phyloP scores from a whole-genome alignment of 176 grass and related monocot species.

The Tillandsia fasciculata region DNA sequence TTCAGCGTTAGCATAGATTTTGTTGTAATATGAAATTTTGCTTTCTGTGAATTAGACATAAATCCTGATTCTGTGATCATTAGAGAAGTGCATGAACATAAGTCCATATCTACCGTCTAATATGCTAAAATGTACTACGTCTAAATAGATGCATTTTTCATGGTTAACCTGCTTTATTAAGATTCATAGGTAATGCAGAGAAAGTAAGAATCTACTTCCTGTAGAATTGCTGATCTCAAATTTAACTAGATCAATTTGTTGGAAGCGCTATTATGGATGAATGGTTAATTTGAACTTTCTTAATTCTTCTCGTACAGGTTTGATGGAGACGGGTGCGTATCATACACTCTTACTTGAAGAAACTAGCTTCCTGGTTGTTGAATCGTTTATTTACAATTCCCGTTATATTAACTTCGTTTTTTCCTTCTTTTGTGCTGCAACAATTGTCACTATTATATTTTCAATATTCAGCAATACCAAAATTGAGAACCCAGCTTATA shows the following conservation, averaged over 20 bases:
- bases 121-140: no score
- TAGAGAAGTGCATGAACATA: no score
- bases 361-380: background rate
- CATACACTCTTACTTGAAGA: slow-evolving; percentile 3
- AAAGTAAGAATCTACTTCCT: background rate
- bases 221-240: background rate
- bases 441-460: background rate
- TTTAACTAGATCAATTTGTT: background rate
- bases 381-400: background rate
- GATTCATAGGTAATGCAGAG: no score
- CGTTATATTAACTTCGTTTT: background rate
- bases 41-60: no score
- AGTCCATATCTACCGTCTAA: no score
- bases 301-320: slow-evolving; percentile 47
- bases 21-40: no score
- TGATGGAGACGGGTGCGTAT: slow-evolving; percentile 87
- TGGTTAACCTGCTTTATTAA: no score
- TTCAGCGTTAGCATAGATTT: no score
- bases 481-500: background rate
- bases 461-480: background rate
- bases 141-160: no score
- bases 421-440: background rate
- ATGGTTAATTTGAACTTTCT: background rate
- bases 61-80: no score
- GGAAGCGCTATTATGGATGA: background rate